Base-by-base conservation (phyloP, 495 filamentous ascomycete genomes). In the Hyaloscypha bicolor region DNA sequence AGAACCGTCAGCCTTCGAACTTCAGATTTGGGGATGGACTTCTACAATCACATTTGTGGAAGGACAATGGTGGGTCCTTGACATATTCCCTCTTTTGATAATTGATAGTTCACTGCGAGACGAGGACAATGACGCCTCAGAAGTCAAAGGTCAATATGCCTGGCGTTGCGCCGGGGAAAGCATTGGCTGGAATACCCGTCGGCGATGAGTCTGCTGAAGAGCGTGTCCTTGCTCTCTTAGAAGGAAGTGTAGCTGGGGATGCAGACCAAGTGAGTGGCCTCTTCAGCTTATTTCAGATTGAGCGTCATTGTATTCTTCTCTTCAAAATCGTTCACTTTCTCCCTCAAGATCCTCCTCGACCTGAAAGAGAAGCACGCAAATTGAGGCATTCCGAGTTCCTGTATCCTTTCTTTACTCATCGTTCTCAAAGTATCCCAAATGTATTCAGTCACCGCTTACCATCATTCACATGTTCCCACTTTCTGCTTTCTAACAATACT, bases 151-250 rank as follows among this genome's bases (percentile, higher is more conserved):
- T 68, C 30, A 37, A 62, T 52, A 72, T 67, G 35, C 29, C 66
- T 9, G 70, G 70, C 1, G 66, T 69, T 29, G 70, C 63, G 19
- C 42, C 65, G 51, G 70, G 70, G 19, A 64, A 66, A 53, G 32
- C 64, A 21, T 22, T 69, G 0, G 25, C 63, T 51, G 59, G 60
- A 1, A 30, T 71, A 22, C 71, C 65, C 9, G 64, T 64, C 31
- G 67, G 61, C 2, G 67, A 67, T n/a, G 30, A 63, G 32, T 62
- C 67, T 57, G 21, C 71, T 9, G 22, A 8, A 33, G 67, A 67
- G 0, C 53, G 64, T 12, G 71, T 72, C 3, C 51, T 62, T 6
- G 67, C 67, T 12, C 16, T 72, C 5, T 53, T 72, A 29, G 14
- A 30, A 30, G 61, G 45, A 12, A 6, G 59, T 9, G 51, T 65